Percentiles rank a stretch among this genome's conserved stretches.
phyloP scores from a whole-genome alignment of 192 early-diverging fungal species.

The Podochytrium sp. region DNA sequence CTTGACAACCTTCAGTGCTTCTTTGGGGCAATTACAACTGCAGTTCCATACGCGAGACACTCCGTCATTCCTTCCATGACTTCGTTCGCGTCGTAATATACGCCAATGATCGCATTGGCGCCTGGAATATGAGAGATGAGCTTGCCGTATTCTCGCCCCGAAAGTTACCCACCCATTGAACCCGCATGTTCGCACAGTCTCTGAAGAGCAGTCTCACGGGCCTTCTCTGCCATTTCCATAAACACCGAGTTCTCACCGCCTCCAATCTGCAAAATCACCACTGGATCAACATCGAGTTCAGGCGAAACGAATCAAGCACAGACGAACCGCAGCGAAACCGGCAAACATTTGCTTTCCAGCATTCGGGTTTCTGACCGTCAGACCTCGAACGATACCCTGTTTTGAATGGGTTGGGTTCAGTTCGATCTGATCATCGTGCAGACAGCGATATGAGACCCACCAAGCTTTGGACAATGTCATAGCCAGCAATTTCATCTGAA shows the following conservation, averaged over 20 bases:
- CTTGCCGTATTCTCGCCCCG: no score
- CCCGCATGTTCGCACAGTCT: conserved; percentile 24
- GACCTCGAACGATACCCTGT: conserved; percentile 8
- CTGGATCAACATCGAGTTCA: no score
- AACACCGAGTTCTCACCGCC: conserved; percentile 19
- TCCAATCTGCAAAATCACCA: no score
- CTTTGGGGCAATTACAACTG: no score
- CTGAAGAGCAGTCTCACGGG: conserved; percentile 24
- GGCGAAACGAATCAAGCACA: no score
- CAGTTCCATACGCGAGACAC: neutral
- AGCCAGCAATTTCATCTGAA: neutral
- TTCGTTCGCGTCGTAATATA: conserved; percentile 20
- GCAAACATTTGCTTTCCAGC: conserved; percentile 14
- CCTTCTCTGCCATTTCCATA: conserved; percentile 33
- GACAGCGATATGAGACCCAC: no score
- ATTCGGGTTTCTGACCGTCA: conserved; percentile 10
- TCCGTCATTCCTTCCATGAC: neutral
- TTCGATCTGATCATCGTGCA: no score
- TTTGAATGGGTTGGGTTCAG: conserved; percentile 3
- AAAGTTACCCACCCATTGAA: no score
- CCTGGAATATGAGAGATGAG: no score
- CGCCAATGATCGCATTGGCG: neutral
- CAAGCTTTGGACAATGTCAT: neutral
- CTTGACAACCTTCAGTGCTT: no score
- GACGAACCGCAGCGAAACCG: conserved; percentile 10